phyloP scores from a whole-genome alignment of 2,329 filamentous ascomycete species.

The Acarospora socialis region DNA sequence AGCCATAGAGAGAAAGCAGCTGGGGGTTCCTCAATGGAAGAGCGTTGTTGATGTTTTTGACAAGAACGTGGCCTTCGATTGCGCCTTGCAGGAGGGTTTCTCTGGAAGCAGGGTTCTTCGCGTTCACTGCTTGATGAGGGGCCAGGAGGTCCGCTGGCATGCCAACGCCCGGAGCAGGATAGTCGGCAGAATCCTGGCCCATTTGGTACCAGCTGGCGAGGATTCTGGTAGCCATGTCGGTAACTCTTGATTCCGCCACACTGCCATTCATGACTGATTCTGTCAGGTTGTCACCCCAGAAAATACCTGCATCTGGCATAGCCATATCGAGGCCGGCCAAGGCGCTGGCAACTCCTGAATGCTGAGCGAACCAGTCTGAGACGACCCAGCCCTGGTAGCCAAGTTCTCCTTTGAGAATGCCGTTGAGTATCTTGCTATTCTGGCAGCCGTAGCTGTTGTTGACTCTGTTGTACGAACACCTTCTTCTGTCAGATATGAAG shows the following conservation, averaged over 20 bases:
- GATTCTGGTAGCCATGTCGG: background rate
- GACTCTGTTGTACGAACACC: constrained; percentile 56
- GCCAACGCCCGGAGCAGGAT: too few relatives aligned
- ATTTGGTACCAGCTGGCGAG: background rate
- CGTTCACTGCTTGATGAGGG: too few relatives aligned
- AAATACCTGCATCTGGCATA: background rate
- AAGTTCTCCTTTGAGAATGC: constrained; percentile 62
- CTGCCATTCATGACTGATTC: background rate
- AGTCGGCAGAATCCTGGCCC: background rate
- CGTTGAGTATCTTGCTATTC: constrained; percentile 63
- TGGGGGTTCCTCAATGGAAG: constrained; percentile 39
- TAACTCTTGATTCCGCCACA: background rate
- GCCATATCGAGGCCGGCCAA: background rate
- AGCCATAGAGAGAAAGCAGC: constrained; percentile 46
- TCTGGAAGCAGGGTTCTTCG: too few relatives aligned
- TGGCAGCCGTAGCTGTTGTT: constrained; percentile 73
- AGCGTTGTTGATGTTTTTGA: constrained; percentile 44
- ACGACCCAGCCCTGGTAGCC: constrained; percentile 54
- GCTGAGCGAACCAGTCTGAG: background rate
- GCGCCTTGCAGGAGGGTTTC: background rate
- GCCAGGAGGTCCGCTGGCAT: too few relatives aligned
- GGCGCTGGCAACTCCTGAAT: background rate
- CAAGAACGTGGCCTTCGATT: constrained; percentile 48
- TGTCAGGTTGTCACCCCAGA: background rate
- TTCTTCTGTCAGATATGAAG: too few relatives aligned